Conservation (phyloP, 306 rosid genomes). For the Vigna trinervia region DNA sequence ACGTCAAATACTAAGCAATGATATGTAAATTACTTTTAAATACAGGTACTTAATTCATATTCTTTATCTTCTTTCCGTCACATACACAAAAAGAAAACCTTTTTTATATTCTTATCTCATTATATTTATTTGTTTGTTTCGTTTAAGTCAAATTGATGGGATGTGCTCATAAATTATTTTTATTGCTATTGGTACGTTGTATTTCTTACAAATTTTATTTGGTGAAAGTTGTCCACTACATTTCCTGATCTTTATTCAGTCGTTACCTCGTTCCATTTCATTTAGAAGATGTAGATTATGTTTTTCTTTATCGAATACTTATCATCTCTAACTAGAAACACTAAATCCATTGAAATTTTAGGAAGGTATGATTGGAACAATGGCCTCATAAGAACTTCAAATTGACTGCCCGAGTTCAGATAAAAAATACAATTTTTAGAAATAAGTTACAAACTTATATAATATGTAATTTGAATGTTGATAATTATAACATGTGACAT, state of each 20-base stretch:
- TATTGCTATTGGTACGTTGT: background rate
- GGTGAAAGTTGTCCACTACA: background rate
- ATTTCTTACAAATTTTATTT: slow-evolving; percentile 11
- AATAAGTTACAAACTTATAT: background rate
- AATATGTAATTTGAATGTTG: background rate
- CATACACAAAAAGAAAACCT: too few species aligned
- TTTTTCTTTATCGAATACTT: background rate
- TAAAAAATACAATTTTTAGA: background rate
- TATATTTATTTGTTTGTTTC: too few species aligned
- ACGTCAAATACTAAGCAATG: background rate
- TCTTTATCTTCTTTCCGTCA: background rate
- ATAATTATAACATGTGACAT: background rate
- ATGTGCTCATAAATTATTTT: background rate
- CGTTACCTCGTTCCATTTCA: slow-evolving; percentile 16
- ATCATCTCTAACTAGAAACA: background rate
- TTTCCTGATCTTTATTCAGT: background rate
- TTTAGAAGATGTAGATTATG: background rate
- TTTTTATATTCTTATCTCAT: too few species aligned
- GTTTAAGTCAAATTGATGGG: too few species aligned
- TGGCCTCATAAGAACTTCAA: slow-evolving; percentile 1
- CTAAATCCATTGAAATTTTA: background rate
- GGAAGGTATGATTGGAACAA: slow-evolving; percentile 22
- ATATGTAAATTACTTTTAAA: background rate
- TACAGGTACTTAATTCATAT: background rate
- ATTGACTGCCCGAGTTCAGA: slow-evolving; percentile 27